Conservation (phyloP, 2,329 filamentous ascomycete species). For the Tothia fuscella region DNA sequence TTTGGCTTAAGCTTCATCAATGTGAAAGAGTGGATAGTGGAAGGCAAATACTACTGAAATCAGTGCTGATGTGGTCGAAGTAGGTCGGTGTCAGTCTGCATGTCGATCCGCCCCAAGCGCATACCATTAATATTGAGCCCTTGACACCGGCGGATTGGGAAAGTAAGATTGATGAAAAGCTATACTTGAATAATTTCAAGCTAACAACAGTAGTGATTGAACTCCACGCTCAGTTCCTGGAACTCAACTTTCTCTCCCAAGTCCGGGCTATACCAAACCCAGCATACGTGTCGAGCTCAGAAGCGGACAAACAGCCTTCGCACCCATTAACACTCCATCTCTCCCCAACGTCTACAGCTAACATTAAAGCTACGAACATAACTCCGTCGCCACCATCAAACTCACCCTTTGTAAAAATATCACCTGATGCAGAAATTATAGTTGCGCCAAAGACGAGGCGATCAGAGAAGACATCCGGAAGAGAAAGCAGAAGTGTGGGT, state of each 20-base stretch:
- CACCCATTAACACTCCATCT: constrained; percentile 87
- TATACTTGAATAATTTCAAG: constrained; percentile 10
- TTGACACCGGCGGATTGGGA: constrained; percentile 96
- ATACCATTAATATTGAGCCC: constrained; percentile 94
- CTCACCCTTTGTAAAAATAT: constrained; percentile 78
- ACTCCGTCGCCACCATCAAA: constrained; percentile 57
- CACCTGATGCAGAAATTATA: constrained; percentile 89
- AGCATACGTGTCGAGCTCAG: constrained; percentile 39
- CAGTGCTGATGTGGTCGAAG: constrained; percentile 13
- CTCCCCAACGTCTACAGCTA: constrained; percentile 89
- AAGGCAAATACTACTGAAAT: constrained; percentile 2
- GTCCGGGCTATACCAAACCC: constrained; percentile 90
- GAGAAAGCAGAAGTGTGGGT: constrained; percentile 6
- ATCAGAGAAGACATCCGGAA: constrained; percentile 40
- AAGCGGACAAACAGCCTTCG: constrained; percentile 30
- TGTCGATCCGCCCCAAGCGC: constrained; percentile 77
- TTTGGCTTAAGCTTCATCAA: constrained; percentile 27
- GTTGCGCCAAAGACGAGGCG: constrained; percentile 85
- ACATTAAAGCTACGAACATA: constrained; percentile 75
- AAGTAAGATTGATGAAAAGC: constrained; percentile 37
- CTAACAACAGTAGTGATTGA: constrained; percentile 56
- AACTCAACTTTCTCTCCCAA: constrained; percentile 85
- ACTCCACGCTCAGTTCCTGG: constrained; percentile 87
- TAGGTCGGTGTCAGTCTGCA: constrained; percentile 58
- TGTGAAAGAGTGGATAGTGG: constrained; percentile 15